Evolutionary conservation across 2,329 filamentous ascomycete genomes (phyloP).

Genomic region (Talaromyces verruculosus): DNA sequence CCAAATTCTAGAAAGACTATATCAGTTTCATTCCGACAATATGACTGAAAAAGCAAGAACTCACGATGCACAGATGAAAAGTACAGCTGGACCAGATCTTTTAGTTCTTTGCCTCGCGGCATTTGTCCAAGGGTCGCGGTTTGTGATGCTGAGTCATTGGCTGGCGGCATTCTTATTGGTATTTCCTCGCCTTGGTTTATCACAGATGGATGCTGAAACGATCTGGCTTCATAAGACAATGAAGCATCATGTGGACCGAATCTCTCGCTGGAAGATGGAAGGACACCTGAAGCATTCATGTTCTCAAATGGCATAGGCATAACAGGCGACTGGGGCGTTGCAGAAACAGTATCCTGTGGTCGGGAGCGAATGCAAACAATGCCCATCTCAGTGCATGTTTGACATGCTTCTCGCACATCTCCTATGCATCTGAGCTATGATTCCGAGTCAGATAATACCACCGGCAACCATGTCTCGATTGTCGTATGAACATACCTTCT

Average conservation of each 20-base stretch:
- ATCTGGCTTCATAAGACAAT: not conserved
- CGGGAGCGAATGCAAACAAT: not conserved
- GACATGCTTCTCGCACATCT: not conserved
- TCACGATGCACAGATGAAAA: conserved; percentile 4
- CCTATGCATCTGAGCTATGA: conserved; percentile 10
- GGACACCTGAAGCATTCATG: not conserved
- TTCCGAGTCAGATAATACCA: no score
- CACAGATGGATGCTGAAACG: not conserved
- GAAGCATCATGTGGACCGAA: not conserved
- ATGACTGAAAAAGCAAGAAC: not conserved
- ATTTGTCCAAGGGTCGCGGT: not conserved
- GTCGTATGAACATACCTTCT: not conserved
- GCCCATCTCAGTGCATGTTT: not conserved
- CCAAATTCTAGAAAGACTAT: not conserved
- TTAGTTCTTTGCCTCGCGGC: not conserved
- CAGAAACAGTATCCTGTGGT: not conserved
- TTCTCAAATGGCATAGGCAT: not conserved
- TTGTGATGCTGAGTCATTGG: not conserved
- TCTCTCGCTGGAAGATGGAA: not conserved
- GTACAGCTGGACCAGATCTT: not conserved
- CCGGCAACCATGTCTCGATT: no score
- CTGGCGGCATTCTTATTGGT: not conserved
- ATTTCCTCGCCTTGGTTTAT: not conserved
- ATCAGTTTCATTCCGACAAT: not conserved
- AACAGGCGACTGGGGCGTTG: not conserved